phyloP scores from a whole-genome alignment of 495 filamentous ascomycete species.

The Tetracladium marchalianum region DNA sequence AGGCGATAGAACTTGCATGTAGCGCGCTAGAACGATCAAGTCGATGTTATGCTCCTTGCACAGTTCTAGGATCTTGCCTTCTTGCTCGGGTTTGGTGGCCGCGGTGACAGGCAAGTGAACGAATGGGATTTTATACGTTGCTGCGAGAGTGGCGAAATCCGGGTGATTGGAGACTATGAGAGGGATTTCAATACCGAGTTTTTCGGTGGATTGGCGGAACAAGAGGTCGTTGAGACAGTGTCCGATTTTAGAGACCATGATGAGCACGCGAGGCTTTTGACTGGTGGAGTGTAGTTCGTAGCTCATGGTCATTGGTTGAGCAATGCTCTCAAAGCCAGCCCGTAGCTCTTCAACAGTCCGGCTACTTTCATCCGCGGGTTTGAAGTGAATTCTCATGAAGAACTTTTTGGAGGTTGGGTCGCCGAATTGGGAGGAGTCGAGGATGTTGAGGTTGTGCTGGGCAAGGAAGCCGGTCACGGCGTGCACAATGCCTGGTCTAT shows the following conservation, averaged over 20 bases:
- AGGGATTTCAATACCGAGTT: slow-evolving; percentile 58
- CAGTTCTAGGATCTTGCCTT: slow-evolving; percentile 53
- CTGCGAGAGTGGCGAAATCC: slow-evolving; percentile 55
- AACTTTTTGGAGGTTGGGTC: slow-evolving; percentile 55
- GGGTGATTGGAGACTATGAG: slow-evolving; percentile 66
- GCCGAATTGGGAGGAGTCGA: slow-evolving; percentile 66
- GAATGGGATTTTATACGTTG: slow-evolving; percentile 62
- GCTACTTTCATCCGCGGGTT: slow-evolving; percentile 27
- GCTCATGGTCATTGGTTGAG: slow-evolving; percentile 45
- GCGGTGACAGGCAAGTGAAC: slow-evolving; percentile 61
- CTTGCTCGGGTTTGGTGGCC: slow-evolving; percentile 60
- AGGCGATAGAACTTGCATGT: slow-evolving; percentile 73
- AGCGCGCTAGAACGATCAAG: slow-evolving; percentile 65
- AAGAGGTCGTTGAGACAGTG: slow-evolving; percentile 75
- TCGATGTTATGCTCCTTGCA: slow-evolving; percentile 54
- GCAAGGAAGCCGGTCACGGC: slow-evolving; percentile 64
- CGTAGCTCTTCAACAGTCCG: slow-evolving; percentile 33
- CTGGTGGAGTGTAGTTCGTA: slow-evolving; percentile 52
- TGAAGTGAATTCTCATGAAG: slow-evolving; percentile 73
- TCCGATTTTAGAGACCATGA: slow-evolving; percentile 76
- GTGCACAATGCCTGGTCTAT: slow-evolving; percentile 66
- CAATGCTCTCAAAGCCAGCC: slow-evolving; percentile 39
- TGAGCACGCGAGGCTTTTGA: slow-evolving; percentile 58
- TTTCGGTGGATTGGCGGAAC: slow-evolving; percentile 53
- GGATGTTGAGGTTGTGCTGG: slow-evolving; percentile 55